A percentile compares a stretch with the other conserved stretches of the same genome.
Conservation (phyloP, 2,329 filamentous ascomycete genomes). For the Harringtonia aguacate region DNA sequence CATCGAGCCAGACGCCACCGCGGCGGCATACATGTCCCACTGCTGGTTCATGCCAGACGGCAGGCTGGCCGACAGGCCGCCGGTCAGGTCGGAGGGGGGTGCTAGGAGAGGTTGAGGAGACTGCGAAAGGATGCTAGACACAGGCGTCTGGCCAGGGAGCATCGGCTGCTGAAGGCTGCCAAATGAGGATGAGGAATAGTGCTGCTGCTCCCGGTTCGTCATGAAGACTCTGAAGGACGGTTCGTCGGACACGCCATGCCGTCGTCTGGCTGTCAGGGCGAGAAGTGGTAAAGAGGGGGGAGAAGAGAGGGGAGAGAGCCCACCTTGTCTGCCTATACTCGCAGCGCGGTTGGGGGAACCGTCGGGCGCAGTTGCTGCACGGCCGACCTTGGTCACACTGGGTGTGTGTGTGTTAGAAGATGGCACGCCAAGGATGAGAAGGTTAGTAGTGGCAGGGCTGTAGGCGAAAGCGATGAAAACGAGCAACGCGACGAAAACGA, state of each 20-base stretch:
- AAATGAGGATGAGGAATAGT: constrained; percentile 1
- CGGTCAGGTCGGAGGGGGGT: too few species aligned
- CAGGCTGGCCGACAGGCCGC: too few species aligned
- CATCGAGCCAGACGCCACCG: too few species aligned
- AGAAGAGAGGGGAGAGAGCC: background rate
- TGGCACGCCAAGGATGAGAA: too few species aligned
- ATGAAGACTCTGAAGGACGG: constrained; percentile 16
- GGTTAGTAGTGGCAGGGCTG: too few species aligned
- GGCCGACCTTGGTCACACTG: constrained; percentile 45
- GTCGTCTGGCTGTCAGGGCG: constrained; percentile 1
- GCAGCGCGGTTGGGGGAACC: constrained; percentile 40
- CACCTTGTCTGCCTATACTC: constrained; percentile 26
- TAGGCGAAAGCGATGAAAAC: too few species aligned
- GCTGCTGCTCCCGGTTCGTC: constrained; percentile 3
- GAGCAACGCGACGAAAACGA: too few species aligned
- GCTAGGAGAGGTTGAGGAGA: too few species aligned
- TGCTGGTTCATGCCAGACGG: too few species aligned
- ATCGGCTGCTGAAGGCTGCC: constrained; percentile 12
- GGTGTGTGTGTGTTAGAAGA: background rate
- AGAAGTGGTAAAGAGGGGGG: background rate
- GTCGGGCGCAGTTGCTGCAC: constrained; percentile 40
- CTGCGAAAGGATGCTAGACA: too few species aligned
- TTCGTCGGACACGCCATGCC: constrained; percentile 11
- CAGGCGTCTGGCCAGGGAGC: too few species aligned
- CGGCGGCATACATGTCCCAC: too few species aligned